Base-by-base conservation (phyloP, 345 rosid genomes). In the Aquilaria sinensis region DNA sequence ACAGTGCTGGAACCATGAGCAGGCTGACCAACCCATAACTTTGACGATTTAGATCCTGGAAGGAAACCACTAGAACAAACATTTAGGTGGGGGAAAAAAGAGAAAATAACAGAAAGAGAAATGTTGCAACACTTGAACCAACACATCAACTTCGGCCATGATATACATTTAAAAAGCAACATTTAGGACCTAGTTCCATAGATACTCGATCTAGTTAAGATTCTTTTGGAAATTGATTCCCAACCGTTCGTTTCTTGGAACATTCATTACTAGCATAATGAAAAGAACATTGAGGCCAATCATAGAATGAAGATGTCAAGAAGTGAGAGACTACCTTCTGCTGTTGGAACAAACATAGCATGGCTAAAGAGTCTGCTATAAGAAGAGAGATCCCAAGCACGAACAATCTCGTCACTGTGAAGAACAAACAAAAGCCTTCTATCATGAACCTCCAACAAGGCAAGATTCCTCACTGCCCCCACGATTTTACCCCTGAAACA, bases 21-120 rank as follows among this genome's bases (percentile, higher is more conserved):
- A 67, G 68, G 69, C 69, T 84, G 82, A 59, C 96, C 90, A 66
- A 86, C 70, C 92, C 96, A 90, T 70, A 94, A 69, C 85, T 74
- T 83, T 32, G 70, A 56, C 62, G 74, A 68, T 67, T 61, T 68
- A 61, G 77, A 78, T 65, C 89, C 99, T 90, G 80, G 68, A 72
- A 72, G 51, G 47, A 64, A 43, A 37, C 43, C 43, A 37, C 23
- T 1, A 23, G 23, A 9, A 37, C 8, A 37, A 37, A 37, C 43
- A 37, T 37, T 2, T 5, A 37, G 43, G 43, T 37, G 43, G 1
- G 43, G 1, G 4, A 1, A 1, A 9, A 61, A 31, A 75, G 31
- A 53, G 52, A 72, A 70, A 16, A 49, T 8, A 63, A 62, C 50
- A 59, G 41, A 48, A 60, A 61, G 67, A 10, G 47, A 46, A 6